Evolutionary conservation across 768 basidiomycete species (phyloP).

Genomic region (Termitomyces sp.): DNA sequence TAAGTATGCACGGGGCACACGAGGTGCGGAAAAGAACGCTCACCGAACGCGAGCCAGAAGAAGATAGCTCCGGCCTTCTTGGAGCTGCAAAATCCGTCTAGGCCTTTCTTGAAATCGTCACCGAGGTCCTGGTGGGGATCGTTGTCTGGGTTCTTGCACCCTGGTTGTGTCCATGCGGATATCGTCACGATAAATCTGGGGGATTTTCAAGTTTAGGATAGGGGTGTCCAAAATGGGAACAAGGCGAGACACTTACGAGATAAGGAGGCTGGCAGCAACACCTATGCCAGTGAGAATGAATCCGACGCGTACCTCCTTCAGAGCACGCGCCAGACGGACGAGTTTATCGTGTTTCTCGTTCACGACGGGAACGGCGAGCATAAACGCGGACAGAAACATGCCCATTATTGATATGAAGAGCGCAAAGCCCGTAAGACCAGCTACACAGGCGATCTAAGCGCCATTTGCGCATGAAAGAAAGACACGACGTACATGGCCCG

Average conservation of each 20-base stretch:
- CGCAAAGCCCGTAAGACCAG: constrained; percentile 83
- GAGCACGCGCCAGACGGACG: constrained; percentile 67
- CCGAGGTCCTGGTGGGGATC: constrained; percentile 74
- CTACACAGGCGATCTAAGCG: constrained; percentile 31
- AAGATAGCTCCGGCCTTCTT: constrained; percentile 90
- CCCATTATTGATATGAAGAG: constrained; percentile 72
- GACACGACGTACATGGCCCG: constrained; percentile 70
- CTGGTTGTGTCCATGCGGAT: constrained; percentile 83
- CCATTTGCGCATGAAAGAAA: neutral
- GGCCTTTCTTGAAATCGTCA: constrained; percentile 56
- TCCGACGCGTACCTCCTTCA: constrained; percentile 77
- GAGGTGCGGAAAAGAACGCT: constrained; percentile 17
- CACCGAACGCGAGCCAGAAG: constrained; percentile 82
- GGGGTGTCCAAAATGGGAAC: neutral
- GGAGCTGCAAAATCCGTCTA: constrained; percentile 84
- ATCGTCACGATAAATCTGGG: constrained; percentile 69
- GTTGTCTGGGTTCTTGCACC: constrained; percentile 79
- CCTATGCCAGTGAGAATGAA: constrained; percentile 81
- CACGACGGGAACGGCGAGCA: constrained; percentile 72
- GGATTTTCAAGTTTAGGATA: neutral
- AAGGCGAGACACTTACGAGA: constrained; percentile 52
- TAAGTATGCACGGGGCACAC: neutral
- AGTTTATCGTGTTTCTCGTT: constrained; percentile 87
- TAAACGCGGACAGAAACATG: constrained; percentile 68
- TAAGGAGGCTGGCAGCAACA: constrained; percentile 58